phyloP scores from a whole-genome alignment of 2,329 filamentous ascomycete species.

The Arachnopeziza araneosa region DNA sequence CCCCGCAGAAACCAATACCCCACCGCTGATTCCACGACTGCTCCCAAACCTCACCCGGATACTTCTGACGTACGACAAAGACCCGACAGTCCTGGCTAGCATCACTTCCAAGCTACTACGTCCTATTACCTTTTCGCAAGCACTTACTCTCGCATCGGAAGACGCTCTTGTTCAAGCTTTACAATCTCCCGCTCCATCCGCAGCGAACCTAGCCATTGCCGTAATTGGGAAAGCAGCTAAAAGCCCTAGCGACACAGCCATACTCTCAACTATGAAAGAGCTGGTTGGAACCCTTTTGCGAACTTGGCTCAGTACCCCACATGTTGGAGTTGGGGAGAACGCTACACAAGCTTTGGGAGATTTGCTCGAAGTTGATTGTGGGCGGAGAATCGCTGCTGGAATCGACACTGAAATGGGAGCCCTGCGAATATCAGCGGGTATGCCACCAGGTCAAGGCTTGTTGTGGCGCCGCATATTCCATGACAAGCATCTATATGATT shows the following conservation, averaged over 20 bases:
- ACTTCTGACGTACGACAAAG: slow-evolving; percentile 44
- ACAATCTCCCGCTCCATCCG: slow-evolving; percentile 47
- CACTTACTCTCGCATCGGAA: slow-evolving; percentile 46
- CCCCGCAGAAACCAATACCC: slow-evolving; percentile 45
- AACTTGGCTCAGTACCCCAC: slow-evolving; percentile 47
- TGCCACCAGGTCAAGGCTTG: slow-evolving; percentile 42
- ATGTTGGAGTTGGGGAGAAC: slow-evolving; percentile 51
- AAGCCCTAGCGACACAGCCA: slow-evolving; percentile 42
- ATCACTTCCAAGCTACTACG: slow-evolving; percentile 51
- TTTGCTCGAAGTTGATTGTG: slow-evolving; percentile 51
- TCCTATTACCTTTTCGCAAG: slow-evolving; percentile 46
- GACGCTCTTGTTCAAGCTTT: slow-evolving; percentile 48
- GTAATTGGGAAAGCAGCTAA: slow-evolving; percentile 50
- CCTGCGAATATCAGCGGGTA: slow-evolving; percentile 34
- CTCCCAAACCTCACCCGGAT: slow-evolving; percentile 49
- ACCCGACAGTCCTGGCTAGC: slow-evolving; percentile 46
- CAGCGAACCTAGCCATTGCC: slow-evolving; percentile 52
- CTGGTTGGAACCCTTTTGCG: slow-evolving; percentile 44
- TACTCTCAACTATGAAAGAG: slow-evolving; percentile 44
- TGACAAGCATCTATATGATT: slow-evolving; percentile 38
- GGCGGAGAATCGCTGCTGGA: slow-evolving; percentile 25
- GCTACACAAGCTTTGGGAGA: slow-evolving; percentile 46
- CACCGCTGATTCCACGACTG: slow-evolving; percentile 45
- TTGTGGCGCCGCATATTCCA: slow-evolving; percentile 50
- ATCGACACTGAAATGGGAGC: slow-evolving; percentile 30